Base-by-base conservation (phyloP, 2,329 filamentous ascomycete genomes). In the Rhinocladiella similis region DNA sequence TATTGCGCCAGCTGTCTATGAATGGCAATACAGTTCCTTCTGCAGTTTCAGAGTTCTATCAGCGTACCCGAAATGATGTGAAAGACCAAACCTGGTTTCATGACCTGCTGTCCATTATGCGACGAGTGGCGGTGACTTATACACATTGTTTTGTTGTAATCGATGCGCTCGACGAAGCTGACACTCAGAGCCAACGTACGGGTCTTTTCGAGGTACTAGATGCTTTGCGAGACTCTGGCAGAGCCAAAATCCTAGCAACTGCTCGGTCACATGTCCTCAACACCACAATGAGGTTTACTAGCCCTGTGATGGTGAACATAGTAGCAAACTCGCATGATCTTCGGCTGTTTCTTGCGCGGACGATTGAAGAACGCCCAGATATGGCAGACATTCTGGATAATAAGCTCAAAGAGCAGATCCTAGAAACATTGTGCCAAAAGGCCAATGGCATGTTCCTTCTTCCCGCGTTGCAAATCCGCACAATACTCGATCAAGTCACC, bases 381-480 rank as follows among this genome's bases (percentile, higher is more conserved):
- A 43, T 56, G 2, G 56, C 64, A 20, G 59, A 66, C 13, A 54
- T 64, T 2, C 56, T 69, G n/a, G 67, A 68, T 51, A 42, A 63
- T 16, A 49, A 54, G 7, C 65, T 70, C 29, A 59, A 53, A 35
- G 39, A 64, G 14, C 57, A 63, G 16, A 54, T 70, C 20, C 47
- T 70, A 1, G 46, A 62, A 3, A 67, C 60, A 33, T 57, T 71
- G 18, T 58, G 56, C 16, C 47, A 56, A 10, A 65, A 52, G 38
- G 65, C 68, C n/a, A 60, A 65, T 20, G 64, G 66, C 45, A 67
- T 70, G 65, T 71, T 64, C 50, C 56, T 71, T 14, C 61, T 71
- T 5, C 66, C 69, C 4, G 67, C 66, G 3, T 62, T 71, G n/a
- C 69, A 70, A 46, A 63, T 70, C 47, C 60, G 60, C 39, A 62